A percentile compares a stretch with the other conserved stretches of the same genome.
Evolutionary conservation across 2,329 filamentous ascomycete genomes (phyloP).

Genomic region (Diaporthe citri): DNA sequence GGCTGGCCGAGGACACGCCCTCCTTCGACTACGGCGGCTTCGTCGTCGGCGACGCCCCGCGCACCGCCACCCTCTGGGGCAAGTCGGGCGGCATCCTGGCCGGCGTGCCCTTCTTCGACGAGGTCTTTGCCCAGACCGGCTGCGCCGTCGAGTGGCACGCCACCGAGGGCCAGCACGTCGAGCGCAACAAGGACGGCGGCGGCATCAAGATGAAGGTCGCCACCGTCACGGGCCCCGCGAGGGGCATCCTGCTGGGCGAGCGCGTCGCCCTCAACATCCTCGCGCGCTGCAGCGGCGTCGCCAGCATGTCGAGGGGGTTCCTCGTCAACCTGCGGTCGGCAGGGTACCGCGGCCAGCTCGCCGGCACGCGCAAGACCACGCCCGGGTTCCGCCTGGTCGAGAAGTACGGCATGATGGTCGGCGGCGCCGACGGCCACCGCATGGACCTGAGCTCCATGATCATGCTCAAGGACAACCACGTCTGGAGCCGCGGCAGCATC

Average conservation of each 20-base stretch:
- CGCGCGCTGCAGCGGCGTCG: constrained; percentile 91
- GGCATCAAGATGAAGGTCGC: constrained; percentile 72
- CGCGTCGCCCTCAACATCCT: constrained; percentile 92
- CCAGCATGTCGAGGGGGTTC: constrained; percentile 73
- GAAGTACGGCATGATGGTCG: constrained; percentile 97
- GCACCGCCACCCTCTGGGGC: constrained; percentile 75
- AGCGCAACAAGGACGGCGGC: constrained; percentile 50
- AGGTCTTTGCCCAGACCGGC: constrained; percentile 89
- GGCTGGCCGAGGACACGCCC: constrained; percentile 96
- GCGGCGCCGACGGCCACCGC: constrained; percentile 90
- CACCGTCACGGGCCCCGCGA: constrained; percentile 86
- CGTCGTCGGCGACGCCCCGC: constrained; percentile 82
- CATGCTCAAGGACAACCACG: constrained; percentile 99
- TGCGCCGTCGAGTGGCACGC: constrained; percentile 94
- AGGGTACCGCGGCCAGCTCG: constrained; percentile 87
- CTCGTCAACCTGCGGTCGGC: constrained; percentile 68
- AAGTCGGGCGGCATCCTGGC: constrained; percentile 86
- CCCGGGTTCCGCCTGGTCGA: constrained; percentile 95
- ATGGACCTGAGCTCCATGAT: constrained; percentile 95
- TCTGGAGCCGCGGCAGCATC: constrained; percentile 92
- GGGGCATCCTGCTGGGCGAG: constrained; percentile 88
- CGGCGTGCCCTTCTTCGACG: constrained; percentile 93
- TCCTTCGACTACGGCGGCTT: constrained; percentile 98
- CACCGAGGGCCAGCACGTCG: constrained; percentile 78
- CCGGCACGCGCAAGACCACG: constrained; percentile 96